Percentiles rank a stretch among this genome's conserved stretches.
Conservation (phyloP, 1,139 yeast species). For the Hemisphaericaspora xylofermentans region DNA sequence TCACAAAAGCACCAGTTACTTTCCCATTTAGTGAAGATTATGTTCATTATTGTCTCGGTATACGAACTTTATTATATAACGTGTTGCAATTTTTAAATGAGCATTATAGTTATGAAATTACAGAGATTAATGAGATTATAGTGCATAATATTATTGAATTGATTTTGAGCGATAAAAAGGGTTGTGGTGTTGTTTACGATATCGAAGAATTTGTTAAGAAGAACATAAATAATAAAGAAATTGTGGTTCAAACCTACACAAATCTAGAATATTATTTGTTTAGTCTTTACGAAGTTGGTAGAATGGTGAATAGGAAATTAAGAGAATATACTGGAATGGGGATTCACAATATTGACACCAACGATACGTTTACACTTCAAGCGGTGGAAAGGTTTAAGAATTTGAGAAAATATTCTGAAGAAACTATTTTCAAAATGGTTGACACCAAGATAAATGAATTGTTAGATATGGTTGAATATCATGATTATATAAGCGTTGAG, state of each 20-base stretch:
- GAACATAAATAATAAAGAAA: conserved; percentile 77
- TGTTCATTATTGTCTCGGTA: conserved; percentile 78
- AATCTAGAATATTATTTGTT: conserved; percentile 81
- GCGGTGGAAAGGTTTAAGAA: conserved; percentile 53
- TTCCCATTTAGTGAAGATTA: conserved; percentile 89
- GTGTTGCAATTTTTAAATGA: conserved; percentile 63
- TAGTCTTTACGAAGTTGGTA: conserved; percentile 58
- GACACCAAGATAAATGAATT: conserved; percentile 78
- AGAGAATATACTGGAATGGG: conserved; percentile 56
- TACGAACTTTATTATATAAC: conserved; percentile 58
- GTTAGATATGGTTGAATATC: conserved; percentile 82
- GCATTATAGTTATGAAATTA: conserved; percentile 54
- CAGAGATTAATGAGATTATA: conserved; percentile 47
- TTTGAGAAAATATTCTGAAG: conserved; percentile 76
- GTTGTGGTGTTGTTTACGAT: conserved; percentile 63
- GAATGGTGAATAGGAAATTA: conserved; percentile 39
- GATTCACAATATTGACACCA: conserved; percentile 39
- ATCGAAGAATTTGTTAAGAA: conserved; percentile 59
- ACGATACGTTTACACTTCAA: conserved; percentile 39
- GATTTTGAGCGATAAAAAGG: conserved; percentile 53
- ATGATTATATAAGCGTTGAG: conserved; percentile 60
- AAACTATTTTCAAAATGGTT: conserved; percentile 74
- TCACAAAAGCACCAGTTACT: conserved; percentile 56
- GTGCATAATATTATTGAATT: conserved; percentile 66
- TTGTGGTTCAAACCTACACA: conserved; percentile 83